These are phyloP conservation scores for Trametes villosa DNA, from an alignment of 768 basidiomycete genomes.

Conservation along the genomic window DNA sequence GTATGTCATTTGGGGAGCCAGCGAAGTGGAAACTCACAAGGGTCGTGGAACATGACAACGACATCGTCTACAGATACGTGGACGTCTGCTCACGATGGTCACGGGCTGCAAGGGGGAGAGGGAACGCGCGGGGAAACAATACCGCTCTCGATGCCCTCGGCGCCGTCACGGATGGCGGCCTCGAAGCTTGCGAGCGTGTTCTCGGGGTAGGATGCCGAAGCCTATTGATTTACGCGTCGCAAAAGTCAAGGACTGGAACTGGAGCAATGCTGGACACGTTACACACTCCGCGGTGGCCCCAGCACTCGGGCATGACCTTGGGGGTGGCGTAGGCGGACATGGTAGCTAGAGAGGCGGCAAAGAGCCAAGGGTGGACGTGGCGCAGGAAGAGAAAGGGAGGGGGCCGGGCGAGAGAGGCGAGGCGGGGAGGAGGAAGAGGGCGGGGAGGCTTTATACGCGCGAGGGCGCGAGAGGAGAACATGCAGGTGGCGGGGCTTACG, in stretches of 20 bases:
- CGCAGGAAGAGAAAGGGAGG: slow-evolving; percentile 1
- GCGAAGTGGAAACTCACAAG: slow-evolving; percentile 48
- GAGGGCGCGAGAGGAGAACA: slow-evolving; percentile 1
- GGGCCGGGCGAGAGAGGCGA: slow-evolving; percentile 1
- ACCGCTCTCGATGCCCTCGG: slow-evolving; percentile 98
- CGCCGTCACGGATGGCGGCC: slow-evolving; percentile 92
- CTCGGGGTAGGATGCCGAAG: slow-evolving; percentile 85
- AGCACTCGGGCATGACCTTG: slow-evolving; percentile 62
- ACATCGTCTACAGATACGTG: slow-evolving; percentile 87
- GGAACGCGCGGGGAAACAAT: slow-evolving; percentile 44
- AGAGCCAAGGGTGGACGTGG: slow-evolving; percentile 16
- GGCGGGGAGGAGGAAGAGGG: neutral
- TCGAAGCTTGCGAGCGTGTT: slow-evolving; percentile 96
- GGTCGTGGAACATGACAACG: slow-evolving; percentile 96
- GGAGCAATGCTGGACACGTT: slow-evolving; percentile 12
- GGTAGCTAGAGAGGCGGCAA: slow-evolving; percentile 17
- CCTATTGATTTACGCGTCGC: slow-evolving; percentile 48
- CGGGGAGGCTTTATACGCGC: slow-evolving; percentile 7
- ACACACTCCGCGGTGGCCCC: slow-evolving; percentile 73
- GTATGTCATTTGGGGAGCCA: neutral
- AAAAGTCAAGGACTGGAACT: slow-evolving; percentile 8
- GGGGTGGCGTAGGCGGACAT: slow-evolving; percentile 25
- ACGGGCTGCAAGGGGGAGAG: slow-evolving; percentile 42
- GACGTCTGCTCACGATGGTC: slow-evolving; percentile 78
- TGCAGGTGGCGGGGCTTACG: slow-evolving; percentile 16